Percentiles rank a stretch among this genome's conserved stretches.
Evolutionary conservation across 345 rosid genomes (phyloP).

Genomic region (Brassica carinata): DNA sequence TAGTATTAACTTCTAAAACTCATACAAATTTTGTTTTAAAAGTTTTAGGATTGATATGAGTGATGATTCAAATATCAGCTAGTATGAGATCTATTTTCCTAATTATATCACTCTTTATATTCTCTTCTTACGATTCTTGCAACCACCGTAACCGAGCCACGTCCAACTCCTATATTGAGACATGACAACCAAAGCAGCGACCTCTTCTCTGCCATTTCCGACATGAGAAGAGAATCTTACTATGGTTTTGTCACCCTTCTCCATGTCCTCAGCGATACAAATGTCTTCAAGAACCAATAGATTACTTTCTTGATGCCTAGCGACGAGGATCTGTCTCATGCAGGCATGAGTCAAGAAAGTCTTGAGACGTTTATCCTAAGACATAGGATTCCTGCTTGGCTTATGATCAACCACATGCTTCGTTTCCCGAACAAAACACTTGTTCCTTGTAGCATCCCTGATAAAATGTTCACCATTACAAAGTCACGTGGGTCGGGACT

Average conservation of each 20-base stretch:
- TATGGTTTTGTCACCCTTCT: constrained; percentile 41
- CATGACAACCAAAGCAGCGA: constrained; percentile 39
- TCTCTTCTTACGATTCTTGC: constrained; percentile 10
- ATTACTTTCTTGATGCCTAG: constrained; percentile 45
- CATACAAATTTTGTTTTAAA: constrained; percentile 7
- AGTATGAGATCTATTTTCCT: constrained; percentile 18
- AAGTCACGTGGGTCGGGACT: constrained; percentile 38
- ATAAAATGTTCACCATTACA: constrained; percentile 37
- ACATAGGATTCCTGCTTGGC: constrained; percentile 43
- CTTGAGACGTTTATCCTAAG: constrained; percentile 35
- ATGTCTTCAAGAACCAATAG: constrained; percentile 28
- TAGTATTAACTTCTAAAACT: not conserved
- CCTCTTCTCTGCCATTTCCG: constrained; percentile 32
- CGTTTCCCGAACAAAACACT: constrained; percentile 41
- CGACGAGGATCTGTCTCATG: constrained; percentile 34
- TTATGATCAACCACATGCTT: constrained; percentile 45
- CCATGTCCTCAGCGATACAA: constrained; percentile 36
- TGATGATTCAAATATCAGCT: not conserved
- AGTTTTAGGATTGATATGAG: not conserved
- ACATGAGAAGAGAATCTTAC: constrained; percentile 41
- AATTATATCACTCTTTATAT: not conserved
- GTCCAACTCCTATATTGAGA: constrained; percentile 29
- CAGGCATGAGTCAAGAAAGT: constrained; percentile 24
- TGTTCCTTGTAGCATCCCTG: constrained; percentile 40
- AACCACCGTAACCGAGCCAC: constrained; percentile 22